A percentile compares a stretch with the other conserved stretches of the same genome.
These are phyloP conservation scores for Iris macrosiphon DNA, from an alignment of 106 monocot species.

Conservation along the genomic window DNA sequence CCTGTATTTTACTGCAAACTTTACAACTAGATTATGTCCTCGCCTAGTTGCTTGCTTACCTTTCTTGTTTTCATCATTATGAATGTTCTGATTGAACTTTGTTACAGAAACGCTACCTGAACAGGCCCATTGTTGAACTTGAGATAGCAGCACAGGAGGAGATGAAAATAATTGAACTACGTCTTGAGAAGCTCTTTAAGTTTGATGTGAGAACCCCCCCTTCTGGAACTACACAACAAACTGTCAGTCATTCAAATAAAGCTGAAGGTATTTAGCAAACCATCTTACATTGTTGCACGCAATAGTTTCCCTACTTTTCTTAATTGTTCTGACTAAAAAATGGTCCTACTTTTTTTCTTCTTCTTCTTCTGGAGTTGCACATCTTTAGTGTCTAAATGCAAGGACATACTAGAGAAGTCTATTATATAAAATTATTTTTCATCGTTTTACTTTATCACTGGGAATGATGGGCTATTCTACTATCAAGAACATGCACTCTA, in stretches of 20 bases:
- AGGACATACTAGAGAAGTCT: no score
- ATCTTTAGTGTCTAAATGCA: no score
- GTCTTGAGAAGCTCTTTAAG: slow-evolving; percentile 59
- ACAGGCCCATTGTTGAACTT: slow-evolving; percentile 80
- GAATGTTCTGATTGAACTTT: slow-evolving; percentile 3
- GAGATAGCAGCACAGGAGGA: slow-evolving; percentile 75
- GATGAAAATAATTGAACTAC: slow-evolving; percentile 75
- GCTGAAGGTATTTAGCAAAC: slow-evolving; percentile 37
- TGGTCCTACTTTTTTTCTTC: neutral
- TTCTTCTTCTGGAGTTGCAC: no score
- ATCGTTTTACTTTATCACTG: no score
- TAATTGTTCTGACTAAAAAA: neutral
- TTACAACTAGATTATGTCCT: no score
- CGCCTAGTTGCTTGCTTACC: neutral
- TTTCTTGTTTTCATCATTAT: slow-evolving; percentile 1
- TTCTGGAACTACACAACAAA: slow-evolving; percentile 1
- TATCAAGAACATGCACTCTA: no score
- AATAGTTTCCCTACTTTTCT: no score
- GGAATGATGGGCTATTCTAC: no score
- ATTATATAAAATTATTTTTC: no score
- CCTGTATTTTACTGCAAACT: no score
- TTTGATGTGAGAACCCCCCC: slow-evolving; percentile 16
- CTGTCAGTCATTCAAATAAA: slow-evolving; percentile 18
- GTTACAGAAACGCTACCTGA: slow-evolving; percentile 60
- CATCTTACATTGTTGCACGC: neutral